Evolutionary conservation across 805 yeast species (phyloP), one percentile per base, ranked within the genome.

Genomic region (Wickerhamiella galacta): DNA sequence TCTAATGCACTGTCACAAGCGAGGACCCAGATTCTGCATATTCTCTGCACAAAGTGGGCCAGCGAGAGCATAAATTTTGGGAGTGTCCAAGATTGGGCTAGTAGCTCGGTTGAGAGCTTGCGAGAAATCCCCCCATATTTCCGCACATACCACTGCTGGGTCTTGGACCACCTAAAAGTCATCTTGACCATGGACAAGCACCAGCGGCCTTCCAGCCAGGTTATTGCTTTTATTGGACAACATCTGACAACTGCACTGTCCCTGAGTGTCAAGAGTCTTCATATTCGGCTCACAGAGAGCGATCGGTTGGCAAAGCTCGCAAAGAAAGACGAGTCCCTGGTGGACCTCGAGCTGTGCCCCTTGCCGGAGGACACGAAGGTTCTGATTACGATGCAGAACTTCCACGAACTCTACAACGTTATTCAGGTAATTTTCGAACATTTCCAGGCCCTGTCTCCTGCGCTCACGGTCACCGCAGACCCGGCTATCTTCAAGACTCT

Each of bases 311-410:
- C 20, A 7, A 14, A 4, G 5, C 8, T 6, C 14, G 9, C 30
- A n/a, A n/a, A n/a, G 6, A 6, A 9, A 4, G 5, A 27, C 15
- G 22, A 27, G 20, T 11, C 10, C 24, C 3, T 17, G 44, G 43
- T 42, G 45, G 40, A 57, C 53, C 25, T 67, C 53, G 32, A 54
- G 51, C 44, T 68, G 46, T 40, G 51, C 45, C 39, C 66, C 51
- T 43, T 66, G 54, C 56, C 64, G 2, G 58, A 61, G 34, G 81
- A 66, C 32, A 48, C 62, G 5, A 67, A 66, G 37, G 57, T 70
- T 10, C 53, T 71, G 23, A 46, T 68, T 24, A 64, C 76, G 0
- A 48, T 74, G 27, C 63, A 70, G 34, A 74, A 75, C 43, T 48
- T 75, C 30, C 63, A 61, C 32, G 60, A 58, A 26, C 50, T 77